Conservation (phyloP, 192 early-diverging fungal species). For the Backusella macrospora region DNA sequence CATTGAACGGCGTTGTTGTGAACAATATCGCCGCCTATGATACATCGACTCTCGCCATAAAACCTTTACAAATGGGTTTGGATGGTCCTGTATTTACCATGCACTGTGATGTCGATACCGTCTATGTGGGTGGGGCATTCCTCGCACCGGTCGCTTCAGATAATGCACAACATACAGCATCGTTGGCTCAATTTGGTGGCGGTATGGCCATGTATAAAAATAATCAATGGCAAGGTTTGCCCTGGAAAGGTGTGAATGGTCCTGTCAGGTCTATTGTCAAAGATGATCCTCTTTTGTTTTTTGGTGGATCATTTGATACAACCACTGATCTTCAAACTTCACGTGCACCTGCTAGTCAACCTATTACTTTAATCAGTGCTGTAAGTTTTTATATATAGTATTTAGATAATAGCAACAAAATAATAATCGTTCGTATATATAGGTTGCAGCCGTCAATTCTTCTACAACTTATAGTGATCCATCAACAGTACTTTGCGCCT, state of each 20-base stretch:
- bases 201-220: constrained; percentile 32
- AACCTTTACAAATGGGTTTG: constrained; percentile 26
- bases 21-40: constrained; percentile 31
- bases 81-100: constrained; percentile 40
- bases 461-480: constrained; percentile 2
- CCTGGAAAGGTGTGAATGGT: constrained; percentile 73
- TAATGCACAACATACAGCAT: constrained; percentile 6
- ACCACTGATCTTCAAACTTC: constrained; percentile 62
- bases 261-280: constrained; percentile 59
- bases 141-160: constrained; percentile 24
- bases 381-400: too few species aligned
- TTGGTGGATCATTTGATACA: constrained; percentile 67
- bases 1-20: background rate
- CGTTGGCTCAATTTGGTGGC: constrained; percentile 28
- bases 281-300: constrained; percentile 53
- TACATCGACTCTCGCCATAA: constrained; percentile 3
- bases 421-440: too few species aligned
- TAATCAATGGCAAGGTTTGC: constrained; percentile 54
- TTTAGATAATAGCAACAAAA: too few species aligned
- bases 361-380: constrained; percentile 47
- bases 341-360: constrained; percentile 49
- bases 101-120: constrained; percentile 27
- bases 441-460: background rate
- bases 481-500: background rate
- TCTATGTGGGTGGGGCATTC: constrained; percentile 41